phyloP scores from a whole-genome alignment of 768 basidiomycete species.

The Exsudoporus frostii region DNA sequence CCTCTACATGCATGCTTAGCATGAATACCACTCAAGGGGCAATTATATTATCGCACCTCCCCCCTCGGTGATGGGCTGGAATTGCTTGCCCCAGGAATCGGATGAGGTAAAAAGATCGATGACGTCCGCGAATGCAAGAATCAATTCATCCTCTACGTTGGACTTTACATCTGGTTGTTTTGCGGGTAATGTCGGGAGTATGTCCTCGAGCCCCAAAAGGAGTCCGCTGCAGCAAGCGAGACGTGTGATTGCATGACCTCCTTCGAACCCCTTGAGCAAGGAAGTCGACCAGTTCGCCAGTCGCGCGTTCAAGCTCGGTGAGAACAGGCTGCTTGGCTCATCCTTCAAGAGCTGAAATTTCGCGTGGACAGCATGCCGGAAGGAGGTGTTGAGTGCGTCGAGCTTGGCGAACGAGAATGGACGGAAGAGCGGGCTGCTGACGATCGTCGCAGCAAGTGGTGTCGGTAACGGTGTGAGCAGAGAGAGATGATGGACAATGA shows the following conservation, averaged over 20 bases:
- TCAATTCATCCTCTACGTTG: conserved; percentile 58
- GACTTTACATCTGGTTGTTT: conserved; percentile 34
- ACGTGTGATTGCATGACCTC: conserved; percentile 60
- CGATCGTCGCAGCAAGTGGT: conserved; percentile 32
- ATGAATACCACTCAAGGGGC: not conserved
- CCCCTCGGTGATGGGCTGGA: conserved; percentile 50
- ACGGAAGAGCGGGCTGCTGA: conserved; percentile 30
- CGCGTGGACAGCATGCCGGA: conserved; percentile 32
- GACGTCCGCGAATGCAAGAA: conserved; percentile 71
- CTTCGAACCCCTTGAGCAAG: conserved; percentile 57
- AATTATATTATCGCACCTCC: conserved; percentile 30
- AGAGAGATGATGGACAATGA: conserved; percentile 29
- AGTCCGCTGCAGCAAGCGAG: conserved; percentile 64
- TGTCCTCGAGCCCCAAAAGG: conserved; percentile 60
- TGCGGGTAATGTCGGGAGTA: conserved; percentile 32
- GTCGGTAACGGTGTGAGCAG: conserved; percentile 29
- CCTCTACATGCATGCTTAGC: conserved; percentile 31
- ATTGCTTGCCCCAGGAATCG: conserved; percentile 65
- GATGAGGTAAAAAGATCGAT: conserved; percentile 54
- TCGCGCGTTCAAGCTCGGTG: conserved; percentile 37
- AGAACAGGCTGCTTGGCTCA: conserved; percentile 31
- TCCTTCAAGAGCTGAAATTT: conserved; percentile 24
- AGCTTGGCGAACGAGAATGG: conserved; percentile 31
- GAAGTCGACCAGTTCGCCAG: conserved; percentile 50
- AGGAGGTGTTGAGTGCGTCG: conserved; percentile 25